phyloP scores from a whole-genome alignment of 805 yeast species.

The Kuraishia cidri region DNA sequence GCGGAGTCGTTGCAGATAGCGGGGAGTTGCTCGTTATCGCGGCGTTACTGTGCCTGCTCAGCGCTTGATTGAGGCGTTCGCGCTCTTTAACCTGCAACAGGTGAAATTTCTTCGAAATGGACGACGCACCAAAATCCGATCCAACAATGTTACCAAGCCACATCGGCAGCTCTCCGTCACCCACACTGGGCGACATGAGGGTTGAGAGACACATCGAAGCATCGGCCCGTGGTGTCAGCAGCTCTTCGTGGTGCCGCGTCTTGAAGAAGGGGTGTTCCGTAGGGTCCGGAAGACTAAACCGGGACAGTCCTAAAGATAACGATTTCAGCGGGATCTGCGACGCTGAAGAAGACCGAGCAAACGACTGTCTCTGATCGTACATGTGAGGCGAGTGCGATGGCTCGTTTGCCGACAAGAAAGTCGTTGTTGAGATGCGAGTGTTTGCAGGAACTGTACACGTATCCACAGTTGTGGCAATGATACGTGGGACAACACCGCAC shows the following conservation, averaged over 20 bases:
- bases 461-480: neutral
- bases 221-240: slow-evolving; percentile 17
- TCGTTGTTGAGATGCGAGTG: slow-evolving; percentile 7
- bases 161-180: too few species aligned
- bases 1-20: slow-evolving; percentile 14
- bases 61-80: slow-evolving; percentile 45
- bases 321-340: slow-evolving; percentile 7
- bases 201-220: slow-evolving; percentile 14
- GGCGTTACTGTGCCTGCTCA: slow-evolving; percentile 17
- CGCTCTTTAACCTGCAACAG: slow-evolving; percentile 64
- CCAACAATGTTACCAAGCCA: slow-evolving; percentile 40
- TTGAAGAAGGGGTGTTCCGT: slow-evolving; percentile 33
- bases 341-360: slow-evolving; percentile 3
- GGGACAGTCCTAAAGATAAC: slow-evolving; percentile 26
- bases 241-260: slow-evolving; percentile 47
- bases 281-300: slow-evolving; percentile 43
- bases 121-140: slow-evolving; percentile 25
- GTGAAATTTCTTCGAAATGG: slow-evolving; percentile 46
- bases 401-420: slow-evolving; percentile 4
- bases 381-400: slow-evolving; percentile 12
- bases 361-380: neutral
- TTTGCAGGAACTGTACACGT: neutral
- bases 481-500: neutral
- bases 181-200: slow-evolving; percentile 8
- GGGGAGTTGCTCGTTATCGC: slow-evolving; percentile 4